These are phyloP conservation scores for Tricholoma sp. DNA, from an alignment of 768 basidiomycete species.

Conservation along the genomic window DNA sequence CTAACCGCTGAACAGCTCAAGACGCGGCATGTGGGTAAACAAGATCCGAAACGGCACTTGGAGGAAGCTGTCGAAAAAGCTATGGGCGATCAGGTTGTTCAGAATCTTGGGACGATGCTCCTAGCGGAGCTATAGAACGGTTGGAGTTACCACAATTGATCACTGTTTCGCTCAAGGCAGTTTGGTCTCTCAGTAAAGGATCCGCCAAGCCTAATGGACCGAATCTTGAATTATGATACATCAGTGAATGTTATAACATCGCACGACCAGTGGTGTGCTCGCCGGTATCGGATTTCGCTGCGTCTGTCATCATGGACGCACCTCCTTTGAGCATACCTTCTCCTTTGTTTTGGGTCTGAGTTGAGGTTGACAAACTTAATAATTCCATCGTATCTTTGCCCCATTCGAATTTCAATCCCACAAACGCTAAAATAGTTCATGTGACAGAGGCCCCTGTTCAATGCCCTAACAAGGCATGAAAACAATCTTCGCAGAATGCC, in stretches of 20 bases:
- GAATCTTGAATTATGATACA: no score
- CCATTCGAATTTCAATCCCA: neutral
- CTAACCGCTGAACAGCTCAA: slow-evolving; percentile 89
- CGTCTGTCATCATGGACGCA: neutral
- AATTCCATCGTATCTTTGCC: neutral
- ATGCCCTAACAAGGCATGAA: neutral
- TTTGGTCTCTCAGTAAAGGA: neutral
- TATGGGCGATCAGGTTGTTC: slow-evolving; percentile 96
- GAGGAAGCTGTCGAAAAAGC: slow-evolving; percentile 97
- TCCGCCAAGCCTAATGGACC: no score
- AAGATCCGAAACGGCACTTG: slow-evolving; percentile 96
- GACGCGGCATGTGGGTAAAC: slow-evolving; percentile 95
- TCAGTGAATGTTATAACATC: slow-evolving; percentile 11
- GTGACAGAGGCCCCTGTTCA: neutral
- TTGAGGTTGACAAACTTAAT: neutral
- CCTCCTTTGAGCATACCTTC: neutral
- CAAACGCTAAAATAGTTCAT: neutral
- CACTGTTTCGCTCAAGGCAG: slow-evolving; percentile 7
- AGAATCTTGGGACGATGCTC: slow-evolving; percentile 92
- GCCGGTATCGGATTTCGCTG: slow-evolving; percentile 6
- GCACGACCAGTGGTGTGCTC: slow-evolving; percentile 31
- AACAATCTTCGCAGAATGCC: neutral
- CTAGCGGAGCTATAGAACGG: slow-evolving; percentile 74
- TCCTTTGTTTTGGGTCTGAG: no score
- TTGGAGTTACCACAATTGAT: slow-evolving; percentile 7